Evolutionary conservation across 768 basidiomycete species (phyloP).

Genomic region (Xerocomellus amylosporus): DNA sequence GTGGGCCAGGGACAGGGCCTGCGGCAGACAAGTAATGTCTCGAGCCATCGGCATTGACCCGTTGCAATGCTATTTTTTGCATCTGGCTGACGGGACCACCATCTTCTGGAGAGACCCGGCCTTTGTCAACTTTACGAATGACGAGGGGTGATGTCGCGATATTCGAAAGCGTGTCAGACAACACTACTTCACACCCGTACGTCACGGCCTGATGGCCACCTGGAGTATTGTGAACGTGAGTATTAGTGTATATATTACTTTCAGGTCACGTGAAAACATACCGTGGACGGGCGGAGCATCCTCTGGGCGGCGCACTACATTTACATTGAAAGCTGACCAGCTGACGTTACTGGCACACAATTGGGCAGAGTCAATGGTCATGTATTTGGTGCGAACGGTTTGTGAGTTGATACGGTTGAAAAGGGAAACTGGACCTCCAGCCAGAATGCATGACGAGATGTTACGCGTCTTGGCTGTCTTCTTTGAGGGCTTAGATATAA

Average conservation of each 20-base stretch:
- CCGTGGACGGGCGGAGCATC: slow-evolving; percentile 59
- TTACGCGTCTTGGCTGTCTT: slow-evolving; percentile 95
- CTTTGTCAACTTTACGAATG: slow-evolving; percentile 92
- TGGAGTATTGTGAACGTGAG: slow-evolving; percentile 41
- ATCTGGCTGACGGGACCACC: slow-evolving; percentile 94
- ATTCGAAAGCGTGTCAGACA: slow-evolving; percentile 82
- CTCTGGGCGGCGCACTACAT: slow-evolving; percentile 74
- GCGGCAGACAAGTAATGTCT: slow-evolving; percentile 89
- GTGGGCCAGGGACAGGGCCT: slow-evolving; percentile 77
- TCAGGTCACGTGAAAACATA: slow-evolving; percentile 56
- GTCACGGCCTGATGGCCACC: slow-evolving; percentile 81
- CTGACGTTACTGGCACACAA: slow-evolving; percentile 86
- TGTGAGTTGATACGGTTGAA: slow-evolving; percentile 97
- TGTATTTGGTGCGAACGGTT: slow-evolving; percentile 95
- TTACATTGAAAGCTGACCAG: slow-evolving; percentile 95
- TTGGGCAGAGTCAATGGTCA: slow-evolving; percentile 84
- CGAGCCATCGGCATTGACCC: slow-evolving; percentile 77
- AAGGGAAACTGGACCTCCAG: slow-evolving; percentile 84
- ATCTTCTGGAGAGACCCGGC: slow-evolving; percentile 80
- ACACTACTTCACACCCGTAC: slow-evolving; percentile 85
- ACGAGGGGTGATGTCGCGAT: slow-evolving; percentile 82
- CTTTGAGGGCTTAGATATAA: slow-evolving; percentile 97
- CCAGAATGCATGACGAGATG: slow-evolving; percentile 86
- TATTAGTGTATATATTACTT: slow-evolving; percentile 36
- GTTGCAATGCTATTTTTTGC: slow-evolving; percentile 92